Base-by-base conservation (phyloP, 2,329 filamentous ascomycete genomes). In the Aspergillus sp. region DNA sequence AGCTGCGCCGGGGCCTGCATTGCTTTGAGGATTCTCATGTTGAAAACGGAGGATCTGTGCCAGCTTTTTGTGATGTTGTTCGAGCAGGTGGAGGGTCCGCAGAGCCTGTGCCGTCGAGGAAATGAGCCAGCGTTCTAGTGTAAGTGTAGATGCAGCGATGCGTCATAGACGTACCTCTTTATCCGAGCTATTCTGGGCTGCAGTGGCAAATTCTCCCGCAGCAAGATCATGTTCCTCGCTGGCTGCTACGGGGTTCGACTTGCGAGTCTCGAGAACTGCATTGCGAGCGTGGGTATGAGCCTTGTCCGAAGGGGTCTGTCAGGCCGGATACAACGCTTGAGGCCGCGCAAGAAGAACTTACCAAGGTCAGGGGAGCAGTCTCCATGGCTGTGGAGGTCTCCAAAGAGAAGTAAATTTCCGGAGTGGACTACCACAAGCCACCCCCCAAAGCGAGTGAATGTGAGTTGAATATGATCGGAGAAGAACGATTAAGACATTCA, bases 231-330 rank as follows among this genome's bases (percentile, higher is more conserved):
- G 94, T 76, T 97, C 91, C 71, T 90, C 90, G 71, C 92, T 90
- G 63, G 94, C 94, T 51, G 91, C 88, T 6, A 89, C 89, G 58
- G 91, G 91, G 73, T 95, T 83, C 23, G 83, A 81, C 66, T 85
- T 84, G 65, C 84, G 82, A 36, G 85, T 87, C 58, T 93, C 91
- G 23, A 88, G 83, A 23, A 91, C 88, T 47, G 94, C 93, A 70
- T 91, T 93, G 70, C 89, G 88, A 54, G 92, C 93, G 79, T 97
- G 92, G 68, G 94, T 89, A 78, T 97, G 91, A 64, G 93, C 94
- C 87, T 94, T 55, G 58, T 39, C 25, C 49, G 68, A 45, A 66
- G 66, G 63, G 55, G 63, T 36, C 17, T 49, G 45, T 57, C 54
- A 54, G 51, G 51, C 49, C 45, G 21, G 49, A 25, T 39, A 17